phyloP scores from a whole-genome alignment of 2,329 filamentous ascomycete species.

The Claviceps spartinae region DNA sequence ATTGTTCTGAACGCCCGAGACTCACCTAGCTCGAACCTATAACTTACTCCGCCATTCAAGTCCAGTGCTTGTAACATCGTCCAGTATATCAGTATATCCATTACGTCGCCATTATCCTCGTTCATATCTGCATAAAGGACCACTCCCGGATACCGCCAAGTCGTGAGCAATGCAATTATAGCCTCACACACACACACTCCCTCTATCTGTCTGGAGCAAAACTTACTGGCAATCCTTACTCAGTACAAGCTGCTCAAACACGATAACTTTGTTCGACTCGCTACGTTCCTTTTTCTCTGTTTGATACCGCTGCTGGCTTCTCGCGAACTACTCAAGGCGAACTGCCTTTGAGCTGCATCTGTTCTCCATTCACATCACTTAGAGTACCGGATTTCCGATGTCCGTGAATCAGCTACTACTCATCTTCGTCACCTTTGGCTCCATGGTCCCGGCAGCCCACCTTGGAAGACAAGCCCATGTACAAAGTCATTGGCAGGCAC shows the following conservation, averaged over 20 bases:
- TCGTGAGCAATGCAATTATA: neutral
- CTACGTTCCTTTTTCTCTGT: neutral
- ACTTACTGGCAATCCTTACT: neutral
- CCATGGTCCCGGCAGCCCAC: slow-evolving; percentile 8
- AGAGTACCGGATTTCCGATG: neutral
- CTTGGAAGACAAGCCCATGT: slow-evolving; percentile 8
- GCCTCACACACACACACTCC: neutral
- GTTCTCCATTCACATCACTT: neutral
- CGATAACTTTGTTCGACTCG: neutral
- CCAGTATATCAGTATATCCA: neutral
- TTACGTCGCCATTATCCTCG: neutral
- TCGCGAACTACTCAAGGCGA: neutral
- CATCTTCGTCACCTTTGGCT: slow-evolving; percentile 11
- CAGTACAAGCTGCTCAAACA: neutral
- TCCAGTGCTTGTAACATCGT: too few species aligned
- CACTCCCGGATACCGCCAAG: neutral
- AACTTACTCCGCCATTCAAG: neutral
- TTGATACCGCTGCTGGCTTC: neutral
- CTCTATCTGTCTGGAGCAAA: neutral
- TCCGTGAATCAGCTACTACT: slow-evolving; percentile 12
- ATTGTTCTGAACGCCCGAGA: neutral
- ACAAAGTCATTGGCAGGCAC: slow-evolving; percentile 14
- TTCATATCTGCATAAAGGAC: neutral
- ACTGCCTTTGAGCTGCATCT: neutral
- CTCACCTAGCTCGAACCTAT: neutral